Conservation (phyloP, 2,329 filamentous ascomycete genomes). For the Ophiostoma himal-ulmi region DNA sequence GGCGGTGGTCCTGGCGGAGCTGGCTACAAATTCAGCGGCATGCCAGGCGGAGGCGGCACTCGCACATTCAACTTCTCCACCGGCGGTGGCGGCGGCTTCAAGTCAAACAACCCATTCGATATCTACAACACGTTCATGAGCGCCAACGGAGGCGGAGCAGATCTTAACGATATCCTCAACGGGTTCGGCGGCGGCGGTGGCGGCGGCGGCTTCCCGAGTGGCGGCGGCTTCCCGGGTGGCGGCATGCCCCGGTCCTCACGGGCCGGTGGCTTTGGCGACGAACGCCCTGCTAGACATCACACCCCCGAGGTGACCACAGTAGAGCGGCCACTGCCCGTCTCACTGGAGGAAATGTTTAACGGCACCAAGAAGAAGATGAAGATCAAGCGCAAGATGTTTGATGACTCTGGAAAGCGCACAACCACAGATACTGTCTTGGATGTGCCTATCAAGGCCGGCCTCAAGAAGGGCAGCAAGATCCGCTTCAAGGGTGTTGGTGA, state of each 20-base stretch:
- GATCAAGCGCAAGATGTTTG: constrained; percentile 94
- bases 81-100: constrained; percentile 55
- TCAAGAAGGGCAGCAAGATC: constrained; percentile 97
- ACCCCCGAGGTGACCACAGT: constrained; percentile 87
- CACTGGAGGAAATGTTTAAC: constrained; percentile 81
- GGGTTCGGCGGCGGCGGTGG: constrained; percentile 42
- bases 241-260: constrained; percentile 21
- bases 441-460: constrained; percentile 88
- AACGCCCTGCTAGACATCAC: constrained; percentile 39
- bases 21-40: constrained; percentile 30
- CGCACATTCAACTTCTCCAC: constrained; percentile 62
- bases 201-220: constrained; percentile 29
- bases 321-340: constrained; percentile 73
- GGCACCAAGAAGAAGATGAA: constrained; percentile 95
- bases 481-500: constrained; percentile 98
- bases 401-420: constrained; percentile 75
- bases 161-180: constrained; percentile 52
- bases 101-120: constrained; percentile 74
- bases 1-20: constrained; percentile 46
- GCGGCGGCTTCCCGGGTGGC: constrained; percentile 30
- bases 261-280: constrained; percentile 27
- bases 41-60: constrained; percentile 48
- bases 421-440: constrained; percentile 86
- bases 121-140: constrained; percentile 84
- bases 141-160: constrained; percentile 44